Evolutionary conservation across 2,329 filamentous ascomycete species (phyloP).

Genomic region (Nemania sp.): DNA sequence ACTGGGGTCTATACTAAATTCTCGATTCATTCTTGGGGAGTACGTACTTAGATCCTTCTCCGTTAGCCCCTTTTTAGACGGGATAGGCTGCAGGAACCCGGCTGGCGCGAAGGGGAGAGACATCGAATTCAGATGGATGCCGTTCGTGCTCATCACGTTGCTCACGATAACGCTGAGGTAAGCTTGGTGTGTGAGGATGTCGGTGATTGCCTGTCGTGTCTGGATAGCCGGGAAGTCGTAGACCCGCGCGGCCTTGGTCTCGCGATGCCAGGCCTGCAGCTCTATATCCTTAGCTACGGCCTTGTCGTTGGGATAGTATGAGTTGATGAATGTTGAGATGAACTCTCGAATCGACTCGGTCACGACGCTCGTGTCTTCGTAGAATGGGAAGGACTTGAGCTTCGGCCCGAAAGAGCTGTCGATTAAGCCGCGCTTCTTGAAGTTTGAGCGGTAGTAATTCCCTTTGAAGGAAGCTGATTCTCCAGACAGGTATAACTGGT

Average conservation of each 20-base stretch:
- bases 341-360: conserved; percentile 53
- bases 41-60: conserved; percentile 38
- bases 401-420: conserved; percentile 52
- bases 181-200: conserved; percentile 56
- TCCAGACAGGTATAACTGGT: conserved; percentile 26
- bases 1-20: not conserved
- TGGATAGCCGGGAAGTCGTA: conserved; percentile 55
- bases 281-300: conserved; percentile 55
- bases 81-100: conserved; percentile 54
- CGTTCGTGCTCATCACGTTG: conserved; percentile 58
- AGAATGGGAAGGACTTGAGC: conserved; percentile 58
- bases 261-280: conserved; percentile 58
- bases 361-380: conserved; percentile 56
- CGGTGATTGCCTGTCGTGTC: conserved; percentile 51
- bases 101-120: conserved; percentile 58
- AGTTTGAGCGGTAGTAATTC: conserved; percentile 25
- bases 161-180: conserved; percentile 55
- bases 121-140: conserved; percentile 51
- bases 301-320: conserved; percentile 55
- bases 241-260: conserved; percentile 54
- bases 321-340: conserved; percentile 56
- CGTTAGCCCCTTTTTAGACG: conserved; percentile 54
- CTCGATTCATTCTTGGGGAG: not conserved
- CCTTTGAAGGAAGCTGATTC: conserved; percentile 26
- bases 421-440: conserved; percentile 55